Base-by-base conservation (phyloP, 31 red algal species). In the Bonnemaisonia californica region DNA sequence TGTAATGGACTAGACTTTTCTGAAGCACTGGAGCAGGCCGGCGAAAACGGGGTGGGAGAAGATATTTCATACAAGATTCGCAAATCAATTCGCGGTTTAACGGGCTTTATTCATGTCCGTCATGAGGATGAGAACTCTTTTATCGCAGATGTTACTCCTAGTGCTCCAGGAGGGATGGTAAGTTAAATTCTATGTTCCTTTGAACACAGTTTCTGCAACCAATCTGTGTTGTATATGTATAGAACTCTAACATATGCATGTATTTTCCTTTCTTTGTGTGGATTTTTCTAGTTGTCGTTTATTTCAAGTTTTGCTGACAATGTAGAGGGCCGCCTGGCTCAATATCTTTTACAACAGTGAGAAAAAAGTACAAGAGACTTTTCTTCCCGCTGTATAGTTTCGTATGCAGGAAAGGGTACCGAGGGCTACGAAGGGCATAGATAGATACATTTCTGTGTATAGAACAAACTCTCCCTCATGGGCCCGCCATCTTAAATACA, bases 251-350 rank as follows among this genome's bases (percentile, higher is more conserved):
- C 7, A 51, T 16, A 16, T 51, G 45, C 45, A 11, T 51, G 7
- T 51, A 51, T 51, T 51, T 51, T 16, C 16, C 9, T 11, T 51
- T 7, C 45, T 51, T 51, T 51, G 45, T 62, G 3, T 33, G 27
- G n/a, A 37, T 38, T 23, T 42, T 24, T 23, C 30, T n/a, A 30
- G 54, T n/a, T 29, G 11, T 9, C 74, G 29, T 76, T 73, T 34
- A 56, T 85, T 48, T 75, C 69, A 47, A n/a, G 8, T 28, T 85
- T 76, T 40, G 81, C 71, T 4, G 57, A 72, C 27, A 75, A 85
- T 58, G 65, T 82, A 9, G 79, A 82, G 41, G 79, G 41, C 41
- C 79, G 79, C 19, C 64, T 82, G 8, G 66, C 66, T 28, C 58
- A 82, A 16, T 71, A 82, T 72, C 31, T 69, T 69, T 29, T 82